These are phyloP conservation scores for Scheffersomyces parashehatae DNA, from an alignment of 1,139 yeast species.

Conservation along the genomic window DNA sequence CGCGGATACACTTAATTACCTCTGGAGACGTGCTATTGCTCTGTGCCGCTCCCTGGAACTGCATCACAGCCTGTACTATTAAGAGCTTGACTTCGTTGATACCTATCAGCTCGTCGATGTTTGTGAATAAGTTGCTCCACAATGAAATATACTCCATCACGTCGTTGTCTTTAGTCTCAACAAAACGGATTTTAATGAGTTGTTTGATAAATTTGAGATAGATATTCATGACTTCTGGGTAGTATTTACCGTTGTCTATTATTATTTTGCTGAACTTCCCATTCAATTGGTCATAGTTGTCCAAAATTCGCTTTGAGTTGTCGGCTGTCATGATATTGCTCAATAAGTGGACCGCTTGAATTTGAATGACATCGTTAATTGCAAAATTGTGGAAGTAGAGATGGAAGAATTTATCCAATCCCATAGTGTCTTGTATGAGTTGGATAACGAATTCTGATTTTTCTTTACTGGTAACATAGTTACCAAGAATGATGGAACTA, in stretches of 20 bases:
- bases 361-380: conserved; percentile 39
- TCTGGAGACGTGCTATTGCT: conserved; percentile 1
- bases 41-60: neutral
- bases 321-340: conserved; percentile 27
- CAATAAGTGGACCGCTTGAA: conserved; percentile 40
- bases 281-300: conserved; percentile 13
- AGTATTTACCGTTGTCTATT: conserved; percentile 38
- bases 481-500: conserved; percentile 36
- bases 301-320: conserved; percentile 11
- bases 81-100: conserved; percentile 14
- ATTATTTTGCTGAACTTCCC: conserved; percentile 25
- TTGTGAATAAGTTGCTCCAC: conserved; percentile 17
- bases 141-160: conserved; percentile 14
- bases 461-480: conserved; percentile 26
- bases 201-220: conserved; percentile 34
- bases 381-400: conserved; percentile 19
- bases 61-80: conserved; percentile 15
- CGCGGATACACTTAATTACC: conserved; percentile 11
- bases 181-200: conserved; percentile 18
- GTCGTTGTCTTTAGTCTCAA: conserved; percentile 8
- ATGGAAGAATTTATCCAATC: conserved; percentile 17
- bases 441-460: conserved; percentile 16
- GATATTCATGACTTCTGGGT: conserved; percentile 32
- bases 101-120: neutral
- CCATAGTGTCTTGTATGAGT: conserved; percentile 10